These are phyloP conservation scores for Alternaria arborescens DNA, from an alignment of 2,329 filamentous ascomycete species.

Conservation along the genomic window DNA sequence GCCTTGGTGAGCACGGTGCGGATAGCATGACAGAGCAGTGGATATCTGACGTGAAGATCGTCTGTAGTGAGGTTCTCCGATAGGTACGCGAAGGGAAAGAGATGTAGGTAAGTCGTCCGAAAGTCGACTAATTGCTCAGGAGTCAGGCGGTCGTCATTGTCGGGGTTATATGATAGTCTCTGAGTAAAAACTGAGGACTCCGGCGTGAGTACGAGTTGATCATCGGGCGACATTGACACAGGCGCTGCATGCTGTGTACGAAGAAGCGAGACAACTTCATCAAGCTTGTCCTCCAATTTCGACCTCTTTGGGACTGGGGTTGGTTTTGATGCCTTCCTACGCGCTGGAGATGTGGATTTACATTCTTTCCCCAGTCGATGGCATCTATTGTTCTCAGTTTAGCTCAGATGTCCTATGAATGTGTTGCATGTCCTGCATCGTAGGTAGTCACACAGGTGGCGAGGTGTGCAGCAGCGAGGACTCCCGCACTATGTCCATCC, in stretches of 20 bases:
- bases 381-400: slow-evolving; percentile 14
- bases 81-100: slow-evolving; percentile 26
- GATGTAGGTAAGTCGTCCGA: slow-evolving; percentile 15
- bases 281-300: slow-evolving; percentile 43
- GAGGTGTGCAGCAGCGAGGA: background rate
- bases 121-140: slow-evolving; percentile 20
- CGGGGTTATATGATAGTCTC: background rate
- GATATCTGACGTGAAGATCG: slow-evolving; percentile 17
- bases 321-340: slow-evolving; percentile 15
- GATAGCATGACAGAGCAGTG: slow-evolving; percentile 27
- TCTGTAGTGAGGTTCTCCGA: slow-evolving; percentile 12
- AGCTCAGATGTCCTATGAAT: background rate
- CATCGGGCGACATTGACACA: slow-evolving; percentile 2
- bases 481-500: background rate
- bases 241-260: slow-evolving; percentile 23
- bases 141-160: slow-evolving; percentile 5
- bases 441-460: background rate
- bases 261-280: slow-evolving; percentile 40
- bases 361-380: slow-evolving; percentile 28
- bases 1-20: slow-evolving; percentile 27
- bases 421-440: background rate
- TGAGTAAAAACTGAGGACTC: slow-evolving; percentile 12
- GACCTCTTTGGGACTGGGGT: slow-evolving; percentile 16
- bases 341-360: slow-evolving; percentile 17
- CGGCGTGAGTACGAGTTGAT: slow-evolving; percentile 15